Evolutionary conservation across 495 filamentous ascomycete genomes (phyloP), one percentile per base, ranked within the genome.

Genomic region (Lentithecium fluviatile): DNA sequence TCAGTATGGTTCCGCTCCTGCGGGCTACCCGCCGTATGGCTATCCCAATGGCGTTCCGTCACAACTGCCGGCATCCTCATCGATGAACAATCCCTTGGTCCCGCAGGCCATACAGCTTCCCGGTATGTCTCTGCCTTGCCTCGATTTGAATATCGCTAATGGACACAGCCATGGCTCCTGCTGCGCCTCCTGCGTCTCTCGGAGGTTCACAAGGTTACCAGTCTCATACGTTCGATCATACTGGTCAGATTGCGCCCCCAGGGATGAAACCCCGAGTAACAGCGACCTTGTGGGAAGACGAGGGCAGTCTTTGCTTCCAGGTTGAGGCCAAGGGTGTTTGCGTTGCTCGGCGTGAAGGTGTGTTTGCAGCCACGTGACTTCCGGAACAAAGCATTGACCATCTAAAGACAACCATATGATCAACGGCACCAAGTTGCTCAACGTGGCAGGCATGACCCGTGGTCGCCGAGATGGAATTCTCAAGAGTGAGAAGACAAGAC

Each of bases 241-340:
- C 90, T 11, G 94, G 94, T n/a, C 94, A 98, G 74, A 74, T 94
- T 32, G 88, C 90, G 26, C 94, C 94, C 10, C 89, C 89, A n/a
- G 95, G 95, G 2, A 95, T 96, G 80, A 97, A 97, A 78, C 94
- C 94, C n/a, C 81, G 93, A 58, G 94, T 98, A 2, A 97, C 94
- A 2, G 94, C 95, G 13, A 98, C 95, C 5, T 72, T 98, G 47
- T 98, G 94, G 94, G 94, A 98, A 76, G 94, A 98, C 69, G 94
- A 98, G 71, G 94, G 94, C 6, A 97, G 90, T 68, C 78, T 98
- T 45, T 98, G 94, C 75, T 98, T 97, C 69, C 94, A 98, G 69
- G 95, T 98, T 13, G 94, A 98, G 71, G 91, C 93, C 0, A 87
- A 95, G 69, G 93, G 94, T 43, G 90, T 97, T 36, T 98, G 94